Percentiles rank a stretch among this genome's conserved stretches.
Conservation (phyloP, 2,329 filamentous ascomycete species). For the Penicillium sp. region DNA sequence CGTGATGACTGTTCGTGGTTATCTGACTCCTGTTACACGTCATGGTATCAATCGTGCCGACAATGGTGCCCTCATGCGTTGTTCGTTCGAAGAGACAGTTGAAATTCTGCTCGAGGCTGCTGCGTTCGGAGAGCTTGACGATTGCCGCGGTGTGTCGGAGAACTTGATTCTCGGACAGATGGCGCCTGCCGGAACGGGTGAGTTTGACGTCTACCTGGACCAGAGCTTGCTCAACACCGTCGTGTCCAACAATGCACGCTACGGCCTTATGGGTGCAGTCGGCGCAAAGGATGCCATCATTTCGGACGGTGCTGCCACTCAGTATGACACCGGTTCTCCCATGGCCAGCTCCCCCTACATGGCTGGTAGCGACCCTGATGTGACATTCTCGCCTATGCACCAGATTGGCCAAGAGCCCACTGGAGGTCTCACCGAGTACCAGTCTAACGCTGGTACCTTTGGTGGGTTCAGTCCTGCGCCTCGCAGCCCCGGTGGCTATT, state of each 20-base stretch:
- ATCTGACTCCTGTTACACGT: conserved; percentile 92
- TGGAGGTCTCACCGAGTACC: conserved; percentile 62
- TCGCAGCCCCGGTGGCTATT: conserved; percentile 62
- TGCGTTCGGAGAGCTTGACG: conserved; percentile 89
- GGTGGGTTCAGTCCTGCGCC: conserved; percentile 64
- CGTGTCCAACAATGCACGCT: conserved; percentile 85
- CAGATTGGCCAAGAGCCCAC: conserved; percentile 64
- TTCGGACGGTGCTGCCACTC: conserved; percentile 80
- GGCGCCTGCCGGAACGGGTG: conserved; percentile 93
- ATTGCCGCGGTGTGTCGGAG: conserved; percentile 96
- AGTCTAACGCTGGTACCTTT: conserved; percentile 55
- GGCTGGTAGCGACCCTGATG: conserved; percentile 63
- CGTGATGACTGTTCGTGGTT: conserved; percentile 94
- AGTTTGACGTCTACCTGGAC: conserved; percentile 91
- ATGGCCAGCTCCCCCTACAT: conserved; percentile 59
- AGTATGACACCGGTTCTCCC: conserved; percentile 75
- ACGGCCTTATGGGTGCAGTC: conserved; percentile 76
- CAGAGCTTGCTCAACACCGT: conserved; percentile 94
- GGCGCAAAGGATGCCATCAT: conserved; percentile 71
- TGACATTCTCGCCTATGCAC: conserved; percentile 69
- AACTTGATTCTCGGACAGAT: conserved; percentile 98
- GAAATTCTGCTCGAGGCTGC: conserved; percentile 97
- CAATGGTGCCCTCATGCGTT: conserved; percentile 97
- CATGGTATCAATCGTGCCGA: conserved; percentile 98
- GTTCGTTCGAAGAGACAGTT: conserved; percentile 98